phyloP scores from a whole-genome alignment of 2,329 filamentous ascomycete species.

The Ophiostoma perfectum region DNA sequence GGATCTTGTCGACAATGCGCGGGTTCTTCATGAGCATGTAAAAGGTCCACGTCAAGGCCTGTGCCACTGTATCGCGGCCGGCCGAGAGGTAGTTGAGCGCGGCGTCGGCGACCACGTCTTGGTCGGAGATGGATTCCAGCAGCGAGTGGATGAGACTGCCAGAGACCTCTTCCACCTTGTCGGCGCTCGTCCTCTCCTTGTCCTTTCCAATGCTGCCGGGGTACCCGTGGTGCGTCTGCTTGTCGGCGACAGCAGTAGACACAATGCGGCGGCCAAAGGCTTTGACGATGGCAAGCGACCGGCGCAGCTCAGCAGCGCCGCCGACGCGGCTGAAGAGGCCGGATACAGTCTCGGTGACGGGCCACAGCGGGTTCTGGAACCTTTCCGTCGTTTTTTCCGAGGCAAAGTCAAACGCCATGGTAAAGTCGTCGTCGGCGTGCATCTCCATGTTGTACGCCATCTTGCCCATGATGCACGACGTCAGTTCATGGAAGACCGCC shows the following conservation, averaged over 20 bases:
- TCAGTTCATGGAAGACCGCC: constrained; percentile 57
- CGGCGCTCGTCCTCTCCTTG: constrained; percentile 14
- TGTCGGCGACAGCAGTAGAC: constrained; percentile 45
- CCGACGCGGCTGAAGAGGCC: constrained; percentile 29
- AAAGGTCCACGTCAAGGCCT: constrained; percentile 59
- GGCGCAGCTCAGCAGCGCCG: constrained; percentile 39
- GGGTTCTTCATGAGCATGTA: constrained; percentile 54
- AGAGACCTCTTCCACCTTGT: constrained; percentile 40
- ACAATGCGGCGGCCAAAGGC: constrained; percentile 55
- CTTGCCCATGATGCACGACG: constrained; percentile 60
- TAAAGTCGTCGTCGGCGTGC: constrained; percentile 56
- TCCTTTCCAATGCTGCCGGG: constrained; percentile 15
- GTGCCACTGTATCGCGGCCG: constrained; percentile 59
- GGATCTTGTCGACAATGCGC: constrained; percentile 37
- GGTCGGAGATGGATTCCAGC: constrained; percentile 50
- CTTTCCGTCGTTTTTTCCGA: constrained; percentile 55
- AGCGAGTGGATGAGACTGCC: constrained; percentile 57
- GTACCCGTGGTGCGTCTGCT: constrained; percentile 22
- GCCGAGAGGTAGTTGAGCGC: constrained; percentile 63
- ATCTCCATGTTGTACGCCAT: constrained; percentile 68
- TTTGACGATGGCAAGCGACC: constrained; percentile 40
- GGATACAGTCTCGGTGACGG: constrained; percentile 51
- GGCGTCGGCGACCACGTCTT: constrained; percentile 55
- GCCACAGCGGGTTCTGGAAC: constrained; percentile 62
- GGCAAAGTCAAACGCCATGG: constrained; percentile 56